Evolutionary conservation across 106 monocot species (phyloP).

Genomic region (Xerophyta viscosa): DNA sequence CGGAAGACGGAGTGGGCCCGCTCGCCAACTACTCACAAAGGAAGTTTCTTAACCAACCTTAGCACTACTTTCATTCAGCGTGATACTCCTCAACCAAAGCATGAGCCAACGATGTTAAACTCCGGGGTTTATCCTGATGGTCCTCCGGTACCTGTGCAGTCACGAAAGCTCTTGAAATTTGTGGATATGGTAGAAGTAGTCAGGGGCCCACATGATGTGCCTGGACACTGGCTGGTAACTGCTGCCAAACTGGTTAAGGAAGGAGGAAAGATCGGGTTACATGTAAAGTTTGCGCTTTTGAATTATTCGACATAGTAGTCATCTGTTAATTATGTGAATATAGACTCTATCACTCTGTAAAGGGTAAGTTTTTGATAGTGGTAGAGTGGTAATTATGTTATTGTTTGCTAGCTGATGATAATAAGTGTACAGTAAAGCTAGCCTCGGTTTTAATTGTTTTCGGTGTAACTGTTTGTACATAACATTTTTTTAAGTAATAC

Average conservation of each 20-base stretch:
- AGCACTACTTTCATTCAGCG: constrained; percentile 73
- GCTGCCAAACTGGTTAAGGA: constrained; percentile 83
- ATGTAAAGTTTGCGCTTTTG: constrained; percentile 74
- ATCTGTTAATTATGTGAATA: too few species aligned
- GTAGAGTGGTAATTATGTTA: too few species aligned
- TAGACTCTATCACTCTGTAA: too few species aligned
- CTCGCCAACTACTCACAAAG: constrained; percentile 44
- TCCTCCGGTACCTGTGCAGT: constrained; percentile 71
- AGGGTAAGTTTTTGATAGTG: too few species aligned
- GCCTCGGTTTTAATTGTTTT: too few species aligned
- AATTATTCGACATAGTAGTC: constrained; percentile 39
- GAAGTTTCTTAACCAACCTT: constrained; percentile 58
- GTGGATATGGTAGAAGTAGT: constrained; percentile 75
- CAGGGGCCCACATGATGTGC: constrained; percentile 75
- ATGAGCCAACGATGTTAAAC: constrained; percentile 48
- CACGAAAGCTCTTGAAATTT: constrained; percentile 57
- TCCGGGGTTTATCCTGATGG: constrained; percentile 80
- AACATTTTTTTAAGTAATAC: too few species aligned
- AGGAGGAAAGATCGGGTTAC: constrained; percentile 65
- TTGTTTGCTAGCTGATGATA: too few species aligned
- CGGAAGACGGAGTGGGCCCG: constrained; percentile 43
- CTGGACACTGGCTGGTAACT: constrained; percentile 88
- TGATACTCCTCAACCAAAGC: constrained; percentile 14
- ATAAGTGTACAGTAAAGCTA: too few species aligned
- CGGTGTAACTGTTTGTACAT: too few species aligned